phyloP scores from a whole-genome alignment of 2,329 filamentous ascomycete species.

The Rasamsonia emersonii region DNA sequence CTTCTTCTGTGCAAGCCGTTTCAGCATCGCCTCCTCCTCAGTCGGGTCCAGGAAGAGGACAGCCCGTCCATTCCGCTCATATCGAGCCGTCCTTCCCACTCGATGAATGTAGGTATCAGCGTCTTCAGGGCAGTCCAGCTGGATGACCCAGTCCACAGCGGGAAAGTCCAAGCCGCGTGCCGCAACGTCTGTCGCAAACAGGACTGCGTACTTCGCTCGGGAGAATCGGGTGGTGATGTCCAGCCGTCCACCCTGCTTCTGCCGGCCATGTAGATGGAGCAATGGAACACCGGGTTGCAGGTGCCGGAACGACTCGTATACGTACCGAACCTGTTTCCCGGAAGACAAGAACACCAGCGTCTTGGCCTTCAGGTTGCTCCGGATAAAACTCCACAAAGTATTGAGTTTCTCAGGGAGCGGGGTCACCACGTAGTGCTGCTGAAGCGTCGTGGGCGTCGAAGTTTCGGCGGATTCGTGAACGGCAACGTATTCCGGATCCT shows the following conservation, averaged over 20 bases:
- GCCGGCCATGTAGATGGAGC: slow-evolving; percentile 84
- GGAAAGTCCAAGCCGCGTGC: slow-evolving; percentile 93
- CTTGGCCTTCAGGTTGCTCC: slow-evolving; percentile 83
- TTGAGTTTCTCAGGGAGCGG: slow-evolving; percentile 83
- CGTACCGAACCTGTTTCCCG: slow-evolving; percentile 92
- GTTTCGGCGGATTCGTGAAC: slow-evolving; percentile 75
- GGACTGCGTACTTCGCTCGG: slow-evolving; percentile 68
- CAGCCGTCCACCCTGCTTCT: slow-evolving; percentile 81
- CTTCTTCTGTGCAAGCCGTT: slow-evolving; percentile 76
- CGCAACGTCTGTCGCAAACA: slow-evolving; percentile 93
- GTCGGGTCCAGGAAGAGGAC: slow-evolving; percentile 87
- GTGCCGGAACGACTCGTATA: slow-evolving; percentile 86
- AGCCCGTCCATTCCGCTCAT: slow-evolving; percentile 76
- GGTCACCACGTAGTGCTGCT: slow-evolving; percentile 85
- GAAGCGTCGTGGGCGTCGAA: slow-evolving; percentile 73
- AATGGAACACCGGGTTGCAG: slow-evolving; percentile 90
- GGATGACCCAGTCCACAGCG: slow-evolving; percentile 97
- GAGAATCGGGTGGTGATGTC: slow-evolving; percentile 83
- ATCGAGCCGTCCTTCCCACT: slow-evolving; percentile 88
- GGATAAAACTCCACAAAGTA: slow-evolving; percentile 86
- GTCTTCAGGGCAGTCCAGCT: slow-evolving; percentile 94
- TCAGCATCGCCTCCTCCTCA: slow-evolving; percentile 87
- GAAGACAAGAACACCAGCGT: slow-evolving; percentile 93
- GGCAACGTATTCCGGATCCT: slow-evolving; percentile 88
- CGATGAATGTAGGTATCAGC: slow-evolving; percentile 96